Base-by-base conservation (phyloP, 352 stramenopile species). In the Phytophthora kernoviae region DNA sequence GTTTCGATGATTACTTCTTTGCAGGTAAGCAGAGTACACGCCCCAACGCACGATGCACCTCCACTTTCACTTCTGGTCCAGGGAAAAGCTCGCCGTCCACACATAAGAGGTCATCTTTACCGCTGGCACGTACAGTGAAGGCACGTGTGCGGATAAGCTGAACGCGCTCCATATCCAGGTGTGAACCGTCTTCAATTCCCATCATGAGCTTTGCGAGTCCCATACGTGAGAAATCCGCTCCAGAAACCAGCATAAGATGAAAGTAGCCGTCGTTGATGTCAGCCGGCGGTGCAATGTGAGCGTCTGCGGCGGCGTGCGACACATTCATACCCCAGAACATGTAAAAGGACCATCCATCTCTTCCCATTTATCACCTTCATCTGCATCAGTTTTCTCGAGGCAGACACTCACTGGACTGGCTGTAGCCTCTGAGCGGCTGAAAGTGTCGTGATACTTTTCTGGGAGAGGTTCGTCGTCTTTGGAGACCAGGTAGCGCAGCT, bases 291-390 rank as follows among this genome's bases (percentile, higher is more conserved):
- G 65, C 78, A 39, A 85, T 62, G 56, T 78, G 52, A 11, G 62
- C 68, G 42, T 90, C 73, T 0, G 74, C 72, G 11, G 72, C 62
- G 4, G 75, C 64, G 47, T 88, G 73, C 11, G 72, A 81, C 7
- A 81, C 73, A 43, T 84, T 89, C 62, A 84, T 78, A 18, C 62
- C 61, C 79, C 81, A 90, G 50, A 89, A 80, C 62, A 90, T 76
- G 54, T 70, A 68, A 57, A 87, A 90, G 57, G 58, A 0, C 77
- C 77, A 21, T 74, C 54, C 43, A 88, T 70, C 30, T 75, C 70
- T 43, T 68, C 54, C 73, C 73, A 81, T 42, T 62, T 56, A 6
- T 55, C 58, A 39, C 18, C n/a, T 42, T 14, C 32, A 14, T 24
- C 40, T 1, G 52, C 34, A 33, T 69, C 17, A 22, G 65, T 59